These are phyloP conservation scores for Gyromitra esculenta DNA, from an alignment of 2,329 filamentous ascomycete species.

Conservation along the genomic window DNA sequence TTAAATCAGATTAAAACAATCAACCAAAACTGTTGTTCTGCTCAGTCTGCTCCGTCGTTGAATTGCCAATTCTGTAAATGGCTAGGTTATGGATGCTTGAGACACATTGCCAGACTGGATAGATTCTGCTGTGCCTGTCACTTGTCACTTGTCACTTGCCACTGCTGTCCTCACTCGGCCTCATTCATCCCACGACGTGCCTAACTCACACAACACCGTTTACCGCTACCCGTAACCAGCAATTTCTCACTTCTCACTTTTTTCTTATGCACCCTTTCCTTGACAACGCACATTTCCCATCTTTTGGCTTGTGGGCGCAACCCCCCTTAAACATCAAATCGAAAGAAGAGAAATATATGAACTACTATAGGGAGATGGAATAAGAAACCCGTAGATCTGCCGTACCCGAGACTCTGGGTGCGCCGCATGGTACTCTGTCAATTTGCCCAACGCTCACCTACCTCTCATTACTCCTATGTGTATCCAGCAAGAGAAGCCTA, in stretches of 20 bases:
- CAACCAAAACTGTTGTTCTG: conserved; percentile 30
- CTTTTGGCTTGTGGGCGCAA: conserved; percentile 36
- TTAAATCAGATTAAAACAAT: conserved; percentile 22
- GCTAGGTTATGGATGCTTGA: conserved; percentile 45
- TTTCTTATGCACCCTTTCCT: conserved; percentile 42
- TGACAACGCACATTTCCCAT: conserved; percentile 50
- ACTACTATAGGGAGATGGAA: conserved; percentile 27
- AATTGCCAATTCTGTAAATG: conserved; percentile 31
- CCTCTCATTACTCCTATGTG: conserved; percentile 37
- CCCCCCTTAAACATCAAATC: conserved; percentile 22
- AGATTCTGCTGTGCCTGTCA: conserved; percentile 34
- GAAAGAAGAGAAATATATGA: conserved; percentile 40
- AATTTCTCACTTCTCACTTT: conserved; percentile 54
- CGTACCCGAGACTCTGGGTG: conserved; percentile 47
- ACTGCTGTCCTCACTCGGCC: conserved; percentile 37
- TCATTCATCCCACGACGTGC: conserved; percentile 43
- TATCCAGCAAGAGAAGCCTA: conserved; percentile 40
- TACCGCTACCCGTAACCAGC: conserved; percentile 25
- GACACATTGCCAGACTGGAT: conserved; percentile 42
- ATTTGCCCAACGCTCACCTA: conserved; percentile 34
- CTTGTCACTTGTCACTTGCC: conserved; percentile 43
- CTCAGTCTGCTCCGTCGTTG: conserved; percentile 16
- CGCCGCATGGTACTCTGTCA: conserved; percentile 37
- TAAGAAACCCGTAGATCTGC: conserved; percentile 48
- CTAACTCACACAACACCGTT: conserved; percentile 47